Conservation (phyloP, 169 alveolate genomes). For the Plasmodium adleri region DNA sequence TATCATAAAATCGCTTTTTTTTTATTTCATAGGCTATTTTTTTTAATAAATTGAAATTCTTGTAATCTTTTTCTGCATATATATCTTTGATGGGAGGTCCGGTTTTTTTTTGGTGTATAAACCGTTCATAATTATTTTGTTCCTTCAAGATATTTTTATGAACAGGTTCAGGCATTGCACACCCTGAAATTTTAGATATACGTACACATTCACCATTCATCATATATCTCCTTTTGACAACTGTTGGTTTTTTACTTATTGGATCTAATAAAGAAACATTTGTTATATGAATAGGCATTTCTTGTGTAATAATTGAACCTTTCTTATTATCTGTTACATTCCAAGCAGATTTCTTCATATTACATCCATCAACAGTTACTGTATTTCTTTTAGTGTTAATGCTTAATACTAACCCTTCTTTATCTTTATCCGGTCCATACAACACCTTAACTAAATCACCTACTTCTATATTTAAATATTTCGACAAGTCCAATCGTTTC, state of each 20-base stretch:
- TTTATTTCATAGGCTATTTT: conserved; percentile 73
- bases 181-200: conserved; percentile 89
- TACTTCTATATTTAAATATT: conserved; percentile 85
- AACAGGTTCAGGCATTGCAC: conserved; percentile 86
- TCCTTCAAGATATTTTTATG: conserved; percentile 74
- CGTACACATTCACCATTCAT: conserved; percentile 92
- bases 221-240: conserved; percentile 89
- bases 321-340: conserved; percentile 80
- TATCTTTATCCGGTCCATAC: conserved; percentile 89
- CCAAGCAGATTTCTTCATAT: conserved; percentile 90
- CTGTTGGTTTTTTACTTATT: conserved; percentile 91
- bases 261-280: conserved; percentile 93
- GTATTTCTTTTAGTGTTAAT: conserved; percentile 87
- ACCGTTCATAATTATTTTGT: conserved; percentile 78
- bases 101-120: conserved; percentile 79
- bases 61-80: conserved; percentile 81
- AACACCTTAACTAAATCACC: conserved; percentile 92
- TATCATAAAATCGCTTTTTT: conserved; percentile 53
- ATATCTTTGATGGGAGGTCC: conserved; percentile 68
- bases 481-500: conserved; percentile 84
- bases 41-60: conserved; percentile 49
- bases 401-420: conserved; percentile 89
- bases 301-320: conserved; percentile 86
- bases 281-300: conserved; percentile 93
- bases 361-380: conserved; percentile 91